Evolutionary conservation across 2,329 filamentous ascomycete species (phyloP).

Genomic region (Coccinonectria pachysandricola): DNA sequence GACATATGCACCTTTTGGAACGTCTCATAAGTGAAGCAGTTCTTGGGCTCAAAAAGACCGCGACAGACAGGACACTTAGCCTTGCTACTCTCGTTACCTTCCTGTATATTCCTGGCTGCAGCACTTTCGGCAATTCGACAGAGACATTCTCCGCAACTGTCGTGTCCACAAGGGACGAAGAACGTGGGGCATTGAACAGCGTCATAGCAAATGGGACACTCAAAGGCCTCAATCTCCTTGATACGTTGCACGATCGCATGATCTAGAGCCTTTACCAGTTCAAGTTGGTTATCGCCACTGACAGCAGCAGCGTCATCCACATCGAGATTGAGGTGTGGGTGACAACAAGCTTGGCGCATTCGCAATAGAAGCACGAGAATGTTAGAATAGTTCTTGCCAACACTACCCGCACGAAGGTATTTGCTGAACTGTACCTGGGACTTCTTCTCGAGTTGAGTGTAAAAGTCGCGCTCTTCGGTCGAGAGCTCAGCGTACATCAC

Average conservation of each 20-base stretch:
- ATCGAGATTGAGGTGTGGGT: constrained; percentile 22
- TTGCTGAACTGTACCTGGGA: constrained; percentile 66
- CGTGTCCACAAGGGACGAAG: constrained; percentile 75
- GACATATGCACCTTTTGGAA: constrained; percentile 67
- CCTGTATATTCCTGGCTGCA: constrained; percentile 40
- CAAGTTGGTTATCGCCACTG: constrained; percentile 40
- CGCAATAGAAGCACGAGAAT: constrained; percentile 74
- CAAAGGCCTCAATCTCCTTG: constrained; percentile 48
- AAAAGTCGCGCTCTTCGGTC: constrained; percentile 64
- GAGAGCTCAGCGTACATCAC: constrained; percentile 65
- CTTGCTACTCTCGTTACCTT: constrained; percentile 46
- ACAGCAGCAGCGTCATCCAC: constrained; percentile 26
- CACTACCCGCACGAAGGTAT: constrained; percentile 57
- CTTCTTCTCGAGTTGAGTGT: constrained; percentile 60
- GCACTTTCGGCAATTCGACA: constrained; percentile 55
- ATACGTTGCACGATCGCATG: constrained; percentile 56
- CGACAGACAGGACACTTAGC: constrained; percentile 71
- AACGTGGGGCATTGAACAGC: constrained; percentile 63
- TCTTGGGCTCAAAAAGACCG: constrained; percentile 51
- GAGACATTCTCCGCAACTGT: constrained; percentile 69
- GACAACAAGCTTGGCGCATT: constrained; percentile 59
- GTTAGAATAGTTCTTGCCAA: constrained; percentile 63
- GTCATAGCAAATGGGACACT: constrained; percentile 79
- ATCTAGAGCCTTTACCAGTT: constrained; percentile 51
- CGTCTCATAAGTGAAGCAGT: constrained; percentile 61